Evolutionary conservation across 129 eudicot genomes (phyloP), one percentile per base, ranked within the genome.

Genomic region (Lactuca saligna): DNA sequence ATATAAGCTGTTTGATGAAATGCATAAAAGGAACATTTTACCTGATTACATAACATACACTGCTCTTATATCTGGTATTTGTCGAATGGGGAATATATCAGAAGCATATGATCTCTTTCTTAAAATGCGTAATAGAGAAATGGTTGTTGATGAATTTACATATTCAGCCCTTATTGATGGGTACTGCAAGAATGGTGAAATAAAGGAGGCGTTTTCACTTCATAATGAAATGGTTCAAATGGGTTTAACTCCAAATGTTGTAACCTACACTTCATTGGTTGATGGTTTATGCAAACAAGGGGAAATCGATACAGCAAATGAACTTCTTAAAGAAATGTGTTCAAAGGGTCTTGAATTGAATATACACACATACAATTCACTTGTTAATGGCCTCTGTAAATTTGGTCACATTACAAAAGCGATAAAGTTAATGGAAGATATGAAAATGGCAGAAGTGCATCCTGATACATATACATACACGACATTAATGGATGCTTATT

Each of bases 201-300:
- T 94, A 15, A 82, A 78, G 63, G 77, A 66, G 57, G 97, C 99
- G 15, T 94, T 94, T 83, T 80, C 83, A 57, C 82, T 86, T 77
- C 99, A 94, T 72, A 94, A 89, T 71, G 70, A 94, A 80, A 94
- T 94, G 99, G 84, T 94, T 48, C 70, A 66, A 63, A 62, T 72
- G 68, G 97, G 93, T 29, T 59, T 94, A 59, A 78, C 72, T 35
- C 99, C 99, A 3, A 94, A 87, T 71, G 73, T 94, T 12, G 91
- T 94, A 63, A 94, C 97, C 7, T 94, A 94, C 56, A 94, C 97
- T 62, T 84, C 96, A 46, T 64, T 94, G 41, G 90, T 82, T 65
- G 97, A 94, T 70, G 96, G 99, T 57, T 88, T 94, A 32, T 94
- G 97, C 66, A 89, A 94, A 82, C 82, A 78, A 25, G 97, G 99